Evolutionary conservation across 495 filamentous ascomycete genomes (phyloP).

Genomic region (Xylaria palmicola): DNA sequence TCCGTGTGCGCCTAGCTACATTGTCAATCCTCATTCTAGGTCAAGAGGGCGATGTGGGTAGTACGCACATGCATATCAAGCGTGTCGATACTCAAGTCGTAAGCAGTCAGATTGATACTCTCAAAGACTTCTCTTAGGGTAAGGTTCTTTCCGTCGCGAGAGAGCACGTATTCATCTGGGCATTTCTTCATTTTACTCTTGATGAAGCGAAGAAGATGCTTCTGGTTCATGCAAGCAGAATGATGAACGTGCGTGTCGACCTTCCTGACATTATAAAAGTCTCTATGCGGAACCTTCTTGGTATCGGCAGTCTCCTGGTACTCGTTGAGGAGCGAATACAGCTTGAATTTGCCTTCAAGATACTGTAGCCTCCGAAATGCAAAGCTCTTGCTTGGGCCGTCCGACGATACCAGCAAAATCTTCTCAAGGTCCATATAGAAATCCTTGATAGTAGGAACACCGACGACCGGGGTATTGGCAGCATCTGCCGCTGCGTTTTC

Average conservation of each 20-base stretch:
- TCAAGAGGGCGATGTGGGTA: not conserved
- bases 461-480: conserved; percentile 64
- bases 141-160: conserved; percentile 86
- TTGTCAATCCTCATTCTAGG: not conserved
- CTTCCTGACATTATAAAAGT: conserved; percentile 98
- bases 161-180: conserved; percentile 90
- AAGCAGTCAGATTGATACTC: conserved; percentile 93
- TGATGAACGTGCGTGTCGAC: conserved; percentile 99
- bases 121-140: conserved; percentile 93
- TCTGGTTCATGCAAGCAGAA: conserved; percentile 99
- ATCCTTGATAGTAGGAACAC: conserved; percentile 84
- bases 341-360: conserved; percentile 92
- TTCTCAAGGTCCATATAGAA: conserved; percentile 95
- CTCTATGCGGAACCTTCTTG: conserved; percentile 93
- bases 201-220: conserved; percentile 95
- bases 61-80: conserved; percentile 90
- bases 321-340: conserved; percentile 88
- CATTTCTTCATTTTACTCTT: conserved; percentile 99
- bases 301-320: conserved; percentile 98
- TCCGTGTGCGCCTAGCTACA: conserved; percentile 80
- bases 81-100: conserved; percentile 97
- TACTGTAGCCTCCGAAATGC: conserved; percentile 93
- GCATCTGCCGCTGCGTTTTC: conserved; percentile 62
- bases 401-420: conserved; percentile 78
- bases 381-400: conserved; percentile 95